Evolutionary conservation across 441 rosid species (phyloP).

Genomic region (Cnidoscolus chayamansa): DNA sequence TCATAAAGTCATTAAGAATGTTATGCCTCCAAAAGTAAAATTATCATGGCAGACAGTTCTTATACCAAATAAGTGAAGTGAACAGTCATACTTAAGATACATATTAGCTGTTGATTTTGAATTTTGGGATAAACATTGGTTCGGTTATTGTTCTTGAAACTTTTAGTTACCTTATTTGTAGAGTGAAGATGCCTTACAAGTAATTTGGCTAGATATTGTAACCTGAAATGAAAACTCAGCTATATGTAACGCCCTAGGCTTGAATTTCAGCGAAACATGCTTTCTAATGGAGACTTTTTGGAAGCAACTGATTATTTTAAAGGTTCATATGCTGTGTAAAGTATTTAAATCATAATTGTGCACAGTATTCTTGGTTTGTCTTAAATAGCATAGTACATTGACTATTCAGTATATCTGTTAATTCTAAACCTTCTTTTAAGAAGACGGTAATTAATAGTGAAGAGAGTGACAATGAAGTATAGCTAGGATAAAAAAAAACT

Average conservation of each 20-base stretch:
- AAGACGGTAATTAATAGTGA: neutral
- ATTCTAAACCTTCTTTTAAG: no score
- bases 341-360: neutral
- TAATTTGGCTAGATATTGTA: neutral
- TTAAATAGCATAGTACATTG: neutral
- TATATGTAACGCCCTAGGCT: neutral
- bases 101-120: neutral
- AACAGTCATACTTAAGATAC: neutral
- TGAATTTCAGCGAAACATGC: conserved; percentile 1
- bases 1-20: no score
- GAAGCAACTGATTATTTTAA: neutral
- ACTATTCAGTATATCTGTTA: neutral
- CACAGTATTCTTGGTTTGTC: neutral
- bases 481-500: neutral
- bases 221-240: neutral
- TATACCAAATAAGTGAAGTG: neutral
- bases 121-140: neutral
- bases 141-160: neutral
- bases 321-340: neutral
- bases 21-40: neutral
- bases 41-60: neutral
- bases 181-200: neutral
- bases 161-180: neutral
- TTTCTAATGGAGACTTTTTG: neutral
- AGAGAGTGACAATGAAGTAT: neutral